These are phyloP conservation scores for Ceratonia siliqua DNA, from an alignment of 306 rosid genomes.

Conservation along the genomic window DNA sequence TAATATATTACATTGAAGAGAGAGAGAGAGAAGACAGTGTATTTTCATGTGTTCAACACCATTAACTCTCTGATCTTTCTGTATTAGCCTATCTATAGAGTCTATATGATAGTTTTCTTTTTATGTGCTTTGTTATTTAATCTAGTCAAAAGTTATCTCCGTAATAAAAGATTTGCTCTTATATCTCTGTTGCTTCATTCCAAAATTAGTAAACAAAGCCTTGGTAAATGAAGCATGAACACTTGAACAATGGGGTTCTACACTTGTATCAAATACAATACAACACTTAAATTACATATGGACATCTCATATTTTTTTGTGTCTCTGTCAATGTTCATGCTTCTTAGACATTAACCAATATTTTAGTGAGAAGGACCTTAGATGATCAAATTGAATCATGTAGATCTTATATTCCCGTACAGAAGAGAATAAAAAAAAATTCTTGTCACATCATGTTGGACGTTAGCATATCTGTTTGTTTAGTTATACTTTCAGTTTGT, in stretches of 20 bases:
- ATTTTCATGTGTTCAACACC: not conserved
- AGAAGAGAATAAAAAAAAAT: not conserved
- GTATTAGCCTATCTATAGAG: not conserved
- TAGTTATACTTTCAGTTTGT: not conserved
- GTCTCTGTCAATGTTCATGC: no score
- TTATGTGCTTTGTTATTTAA: not conserved
- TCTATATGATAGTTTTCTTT: not conserved
- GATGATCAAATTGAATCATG: conserved; percentile 8
- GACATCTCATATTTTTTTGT: no score
- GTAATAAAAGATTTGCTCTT: not conserved
- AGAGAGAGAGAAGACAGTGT: not conserved
- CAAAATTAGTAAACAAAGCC: not conserved
- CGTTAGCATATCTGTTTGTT: conserved; percentile 16
- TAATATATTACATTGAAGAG: conserved; percentile 3
- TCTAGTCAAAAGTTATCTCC: not conserved
- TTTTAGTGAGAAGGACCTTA: not conserved
- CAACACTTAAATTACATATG: no score
- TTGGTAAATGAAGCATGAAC: no score
- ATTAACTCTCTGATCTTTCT: not conserved
- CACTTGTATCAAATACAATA: no score
- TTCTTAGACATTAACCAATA: not conserved
- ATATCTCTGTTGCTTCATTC: conserved; percentile 21
- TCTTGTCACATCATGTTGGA: not conserved
- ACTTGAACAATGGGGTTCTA: no score
- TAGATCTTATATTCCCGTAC: conserved; percentile 8